These are phyloP conservation scores for Epichloe baconii DNA, from an alignment of 2,329 filamentous ascomycete genomes.

Conservation along the genomic window DNA sequence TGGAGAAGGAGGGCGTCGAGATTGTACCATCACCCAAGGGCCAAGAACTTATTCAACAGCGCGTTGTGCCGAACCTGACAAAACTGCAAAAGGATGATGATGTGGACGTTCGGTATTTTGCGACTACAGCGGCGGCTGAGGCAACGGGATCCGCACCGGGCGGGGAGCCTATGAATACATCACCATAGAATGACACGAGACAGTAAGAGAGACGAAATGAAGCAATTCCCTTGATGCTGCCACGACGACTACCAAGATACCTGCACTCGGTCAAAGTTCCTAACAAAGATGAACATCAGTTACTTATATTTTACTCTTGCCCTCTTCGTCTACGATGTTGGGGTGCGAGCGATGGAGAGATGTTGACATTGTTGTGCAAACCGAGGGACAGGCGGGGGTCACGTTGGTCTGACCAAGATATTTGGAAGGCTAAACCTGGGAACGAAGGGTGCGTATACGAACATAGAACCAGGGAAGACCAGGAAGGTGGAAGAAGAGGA, in stretches of 20 bases:
- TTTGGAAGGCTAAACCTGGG: neutral
- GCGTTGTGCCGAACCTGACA: constrained; percentile 78
- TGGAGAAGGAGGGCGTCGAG: constrained; percentile 64
- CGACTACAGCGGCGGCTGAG: constrained; percentile 67
- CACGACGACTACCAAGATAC: constrained; percentile 1
- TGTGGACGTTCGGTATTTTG: constrained; percentile 96
- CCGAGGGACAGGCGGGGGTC: neutral
- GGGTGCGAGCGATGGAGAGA: neutral
- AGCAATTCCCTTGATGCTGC: constrained; percentile 35
- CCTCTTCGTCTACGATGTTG: neutral
- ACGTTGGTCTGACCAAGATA: neutral
- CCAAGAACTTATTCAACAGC: constrained; percentile 69
- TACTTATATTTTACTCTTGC: neutral
- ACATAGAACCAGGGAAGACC: neutral
- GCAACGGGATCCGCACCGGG: constrained; percentile 32
- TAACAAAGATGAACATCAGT: neutral
- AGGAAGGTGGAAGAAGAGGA: neutral
- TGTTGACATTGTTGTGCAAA: neutral
- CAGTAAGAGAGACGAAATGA: constrained; percentile 28
- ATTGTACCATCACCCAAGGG: constrained; percentile 55
- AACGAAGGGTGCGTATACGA: neutral
- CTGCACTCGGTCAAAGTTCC: neutral
- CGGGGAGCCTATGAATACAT: constrained; percentile 52
- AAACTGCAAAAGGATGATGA: constrained; percentile 97
- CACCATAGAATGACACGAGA: constrained; percentile 38